phyloP scores from a whole-genome alignment of 768 basidiomycete genomes.

The Terana coerulea region DNA sequence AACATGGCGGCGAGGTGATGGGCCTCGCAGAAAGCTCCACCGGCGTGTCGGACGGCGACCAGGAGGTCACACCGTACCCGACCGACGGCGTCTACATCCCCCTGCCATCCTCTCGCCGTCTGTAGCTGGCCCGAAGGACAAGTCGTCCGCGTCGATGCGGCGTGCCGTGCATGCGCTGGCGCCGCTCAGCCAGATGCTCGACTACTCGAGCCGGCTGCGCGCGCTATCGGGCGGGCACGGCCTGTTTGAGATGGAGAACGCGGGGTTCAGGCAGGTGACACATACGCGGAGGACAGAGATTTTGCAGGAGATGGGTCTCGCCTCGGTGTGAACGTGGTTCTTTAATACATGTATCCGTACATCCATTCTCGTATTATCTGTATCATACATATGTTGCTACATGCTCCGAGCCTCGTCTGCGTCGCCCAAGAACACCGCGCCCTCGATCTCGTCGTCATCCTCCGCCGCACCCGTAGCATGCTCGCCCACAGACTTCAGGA shows the following conservation, averaged over 20 bases:
- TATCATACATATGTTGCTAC: conserved; percentile 24
- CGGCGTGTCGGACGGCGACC: conserved; percentile 35
- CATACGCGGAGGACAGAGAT: conserved; percentile 65
- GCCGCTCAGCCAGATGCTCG: conserved; percentile 78
- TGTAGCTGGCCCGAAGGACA: conserved; percentile 30
- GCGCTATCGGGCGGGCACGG: conserved; percentile 83
- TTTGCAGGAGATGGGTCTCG: conserved; percentile 73
- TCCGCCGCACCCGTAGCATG: conserved; percentile 55
- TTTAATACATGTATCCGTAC: background rate
- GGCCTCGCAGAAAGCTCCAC: conserved; percentile 54
- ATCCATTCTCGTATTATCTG: conserved; percentile 9
- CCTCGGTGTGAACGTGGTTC: conserved; percentile 31
- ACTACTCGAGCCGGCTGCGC: conserved; percentile 75
- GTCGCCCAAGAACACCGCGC: conserved; percentile 72
- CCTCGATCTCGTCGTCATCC: conserved; percentile 76
- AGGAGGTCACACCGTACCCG: conserved; percentile 41
- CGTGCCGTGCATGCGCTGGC: conserved; percentile 70
- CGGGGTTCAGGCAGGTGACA: conserved; percentile 72
- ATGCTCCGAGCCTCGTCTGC: conserved; percentile 73
- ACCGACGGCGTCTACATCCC: conserved; percentile 74
- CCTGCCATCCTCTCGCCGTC: conserved; percentile 77
- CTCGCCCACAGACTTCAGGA: conserved; percentile 55
- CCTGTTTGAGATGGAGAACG: conserved; percentile 70
- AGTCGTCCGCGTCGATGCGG: conserved; percentile 39
- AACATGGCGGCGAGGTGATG: conserved; percentile 74